phyloP scores from a whole-genome alignment of 1,139 yeast genomes.

The Groenewaldozyma auringiensis region DNA sequence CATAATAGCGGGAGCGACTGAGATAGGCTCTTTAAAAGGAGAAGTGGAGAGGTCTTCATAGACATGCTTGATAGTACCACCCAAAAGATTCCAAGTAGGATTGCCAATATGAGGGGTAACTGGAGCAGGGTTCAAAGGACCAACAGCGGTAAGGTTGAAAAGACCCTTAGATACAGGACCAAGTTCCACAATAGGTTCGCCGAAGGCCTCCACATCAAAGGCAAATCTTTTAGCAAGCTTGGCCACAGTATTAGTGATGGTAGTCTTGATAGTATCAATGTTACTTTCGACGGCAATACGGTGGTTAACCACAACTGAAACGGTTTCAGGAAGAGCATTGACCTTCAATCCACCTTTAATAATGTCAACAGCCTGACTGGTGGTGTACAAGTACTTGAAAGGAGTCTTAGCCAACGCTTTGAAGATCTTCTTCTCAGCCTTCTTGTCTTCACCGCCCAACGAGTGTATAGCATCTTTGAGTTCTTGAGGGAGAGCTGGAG shows the following conservation, averaged over 20 bases:
- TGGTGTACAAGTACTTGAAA: constrained; percentile 39
- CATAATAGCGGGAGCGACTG: constrained; percentile 60
- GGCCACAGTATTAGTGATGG: constrained; percentile 34
- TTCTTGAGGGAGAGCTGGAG: constrained; percentile 13
- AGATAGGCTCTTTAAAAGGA: constrained; percentile 19
- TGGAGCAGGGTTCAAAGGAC: constrained; percentile 50
- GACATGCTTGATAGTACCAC: constrained; percentile 51
- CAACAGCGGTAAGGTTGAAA: constrained; percentile 9
- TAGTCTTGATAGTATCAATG: constrained; percentile 36
- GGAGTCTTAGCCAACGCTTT: constrained; percentile 12
- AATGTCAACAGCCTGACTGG: constrained; percentile 65
- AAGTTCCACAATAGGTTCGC: constrained; percentile 16
- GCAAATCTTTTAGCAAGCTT: constrained; percentile 40
- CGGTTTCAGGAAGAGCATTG: constrained; percentile 69
- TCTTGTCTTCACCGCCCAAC: constrained; percentile 11
- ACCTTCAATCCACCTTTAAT: constrained; percentile 62
- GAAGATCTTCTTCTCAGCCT: constrained; percentile 19
- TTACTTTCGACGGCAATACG: constrained; percentile 49
- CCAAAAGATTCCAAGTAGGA: constrained; percentile 46
- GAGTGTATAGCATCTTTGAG: constrained; percentile 16
- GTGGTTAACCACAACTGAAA: constrained; percentile 48
- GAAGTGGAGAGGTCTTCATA: constrained; percentile 43
- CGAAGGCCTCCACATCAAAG: constrained; percentile 38
- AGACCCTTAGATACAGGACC: constrained; percentile 8
- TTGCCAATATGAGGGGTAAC: constrained; percentile 42